Base-by-base conservation (phyloP, 73 alveolate genomes). In the Uronychia binucleata region DNA sequence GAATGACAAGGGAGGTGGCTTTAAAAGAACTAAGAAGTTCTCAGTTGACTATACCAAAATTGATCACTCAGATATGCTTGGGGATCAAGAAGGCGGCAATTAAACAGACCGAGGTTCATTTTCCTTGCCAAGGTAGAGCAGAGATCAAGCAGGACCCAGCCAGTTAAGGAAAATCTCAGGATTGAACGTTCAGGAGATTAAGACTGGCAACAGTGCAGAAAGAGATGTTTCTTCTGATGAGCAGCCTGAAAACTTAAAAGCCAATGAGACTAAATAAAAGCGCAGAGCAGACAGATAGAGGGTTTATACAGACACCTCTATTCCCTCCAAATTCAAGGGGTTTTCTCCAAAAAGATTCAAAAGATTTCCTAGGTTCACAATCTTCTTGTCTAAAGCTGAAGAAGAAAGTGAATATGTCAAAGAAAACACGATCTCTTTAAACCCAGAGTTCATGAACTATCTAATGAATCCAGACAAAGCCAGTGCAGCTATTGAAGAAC, bases 331-430 rank as follows among this genome's bases (percentile, higher is more conserved):
- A 46, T 46, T 46, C 19, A 11, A 5, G 5, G 19, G 67, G 19
- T 46, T 46, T 46, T 46, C 67, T 11, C 67, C 95, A 28, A 84
- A 87, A 57, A 84, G 95, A 28, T 90, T 90, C 78, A 85, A 90
- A 28, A 80, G 95, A 32, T 90, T 35, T 57, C 95, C 95, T 28
- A 60, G 95, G 31, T 90, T 90, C 74, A 90, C 95, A 13, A 90
- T 90, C 13, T 90, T 83, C 57, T 35, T 85, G 14, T 60, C 31
- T 32, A 90, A 74, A 78, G 92, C 67, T 33, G 84, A 89, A 26
- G 77, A 81, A 33, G 80, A 46, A 46, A 46, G 74, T 1, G 90
- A 84, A 25, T 90, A 46, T 75, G 84, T 78, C 28, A 59, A 84
- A 29, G 90, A 90, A 75, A 77, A 90, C 82, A 85, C 91, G 0